Percentiles rank a stretch among this genome's conserved stretches.
phyloP scores from a whole-genome alignment of 106 monocot species.

The Iris macrosiphon region DNA sequence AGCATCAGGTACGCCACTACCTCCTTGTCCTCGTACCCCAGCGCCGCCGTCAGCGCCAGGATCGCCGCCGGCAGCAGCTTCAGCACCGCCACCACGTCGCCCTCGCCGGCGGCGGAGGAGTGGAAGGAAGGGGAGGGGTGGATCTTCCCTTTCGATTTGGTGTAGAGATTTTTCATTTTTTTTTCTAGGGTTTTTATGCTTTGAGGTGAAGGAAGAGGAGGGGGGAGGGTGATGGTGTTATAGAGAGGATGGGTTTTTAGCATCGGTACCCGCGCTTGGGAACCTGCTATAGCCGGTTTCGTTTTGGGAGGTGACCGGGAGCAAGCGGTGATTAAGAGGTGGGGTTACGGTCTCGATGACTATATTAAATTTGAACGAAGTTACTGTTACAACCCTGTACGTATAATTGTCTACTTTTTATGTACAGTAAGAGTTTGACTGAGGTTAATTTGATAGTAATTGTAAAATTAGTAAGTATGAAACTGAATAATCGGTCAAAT shows the following conservation, averaged over 20 bases:
- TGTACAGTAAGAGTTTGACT: too few relatives aligned
- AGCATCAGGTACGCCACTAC: conserved; percentile 30
- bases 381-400: too few relatives aligned
- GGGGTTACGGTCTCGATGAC: background rate
- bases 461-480: too few relatives aligned
- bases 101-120: background rate
- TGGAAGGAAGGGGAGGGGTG: conserved; percentile 37
- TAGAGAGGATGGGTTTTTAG: background rate
- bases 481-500: too few relatives aligned
- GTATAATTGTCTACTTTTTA: too few relatives aligned
- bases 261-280: background rate
- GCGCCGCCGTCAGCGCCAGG: conserved; percentile 21
- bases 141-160: conserved; percentile 42
- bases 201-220: background rate
- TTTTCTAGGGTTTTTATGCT: background rate
- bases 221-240: background rate
- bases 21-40: conserved; percentile 23
- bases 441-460: too few relatives aligned
- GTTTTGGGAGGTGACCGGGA: background rate
- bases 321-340: background rate
- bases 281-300: background rate
- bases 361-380: background rate
- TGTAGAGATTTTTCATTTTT: conserved; percentile 41
- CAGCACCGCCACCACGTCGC: conserved; percentile 16
- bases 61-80: conserved; percentile 25